Evolutionary conservation across 2,329 filamentous ascomycete genomes (phyloP), one percentile per base, ranked within the genome.

Genomic region (Microdochium bolleyi): DNA sequence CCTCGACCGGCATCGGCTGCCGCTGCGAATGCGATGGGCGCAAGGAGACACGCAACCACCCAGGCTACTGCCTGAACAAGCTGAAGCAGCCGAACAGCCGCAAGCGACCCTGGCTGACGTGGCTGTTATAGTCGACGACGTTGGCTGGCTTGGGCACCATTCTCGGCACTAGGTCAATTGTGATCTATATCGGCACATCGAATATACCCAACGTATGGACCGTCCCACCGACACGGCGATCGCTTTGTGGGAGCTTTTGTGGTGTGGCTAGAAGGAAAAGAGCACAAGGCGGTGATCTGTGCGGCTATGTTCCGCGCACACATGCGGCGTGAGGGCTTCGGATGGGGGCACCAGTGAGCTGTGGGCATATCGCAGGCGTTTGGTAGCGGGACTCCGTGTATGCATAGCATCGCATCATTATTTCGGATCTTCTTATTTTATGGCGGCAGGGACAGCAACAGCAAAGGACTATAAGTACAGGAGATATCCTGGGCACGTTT

Each of bases 1-100:
- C 8, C 61, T 62, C 14, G 67, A 68, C 56, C 41, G 70, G 70
- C 11, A 64, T 72, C 53, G 71, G 71, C 1, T 73, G 71, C 54
- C 69, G 71, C 9, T 73, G 71, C 55, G 64, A 68, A 53, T 73
- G 71, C 56, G 64, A 69, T 58, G 67, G 67, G n/a, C 53, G 55
- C 48, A 60, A 57, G 52, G 48, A 46, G 19, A 59, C 56, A 4
- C 60, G 58, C 13, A 73, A 73, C 50, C 63, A 62, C 49, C 59
- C 59, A 2, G 56, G 58, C 10, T 69, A 68, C 52, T 73, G 71
- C 53, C 56, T 70, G 13, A 64, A 72, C 55, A 70, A 62, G 56
- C 59, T 73, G 24, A 71, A 70, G 58, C 61, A 67, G 54, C 69
- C 69, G 2, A 68, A 58, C 34, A 66, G 59, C 13, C 55, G 58